These are phyloP conservation scores for Piper longum DNA, from an alignment of 164 flowering plant species.

Conservation along the genomic window DNA sequence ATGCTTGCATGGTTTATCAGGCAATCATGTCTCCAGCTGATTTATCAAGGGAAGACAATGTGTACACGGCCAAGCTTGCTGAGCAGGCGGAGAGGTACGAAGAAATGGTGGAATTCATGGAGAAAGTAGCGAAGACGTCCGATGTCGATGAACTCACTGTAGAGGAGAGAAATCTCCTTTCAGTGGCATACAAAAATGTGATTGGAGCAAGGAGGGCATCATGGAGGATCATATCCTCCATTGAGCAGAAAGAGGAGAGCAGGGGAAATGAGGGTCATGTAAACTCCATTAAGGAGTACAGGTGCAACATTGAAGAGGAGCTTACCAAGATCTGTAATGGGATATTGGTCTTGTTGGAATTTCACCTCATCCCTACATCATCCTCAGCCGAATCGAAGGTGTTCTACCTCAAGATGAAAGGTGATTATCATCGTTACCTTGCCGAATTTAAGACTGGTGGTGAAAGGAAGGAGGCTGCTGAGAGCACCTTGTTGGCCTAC, in stretches of 20 bases:
- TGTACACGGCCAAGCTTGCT: too few relatives aligned
- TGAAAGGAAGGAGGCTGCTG: slow-evolving; percentile 6
- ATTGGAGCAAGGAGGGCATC: slow-evolving; percentile 48
- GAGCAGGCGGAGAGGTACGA: not conserved
- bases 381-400: slow-evolving; percentile 45
- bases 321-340: slow-evolving; percentile 32
- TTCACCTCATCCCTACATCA: slow-evolving; percentile 47
- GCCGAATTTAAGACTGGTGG: slow-evolving; percentile 4
- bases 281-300: slow-evolving; percentile 39
- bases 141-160: slow-evolving; percentile 40
- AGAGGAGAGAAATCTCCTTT: slow-evolving; percentile 48
- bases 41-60: not conserved
- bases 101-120: slow-evolving; percentile 65
- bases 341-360: slow-evolving; percentile 44
- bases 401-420: slow-evolving; percentile 43
- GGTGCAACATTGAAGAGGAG: slow-evolving; percentile 42
- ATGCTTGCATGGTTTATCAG: too few relatives aligned
- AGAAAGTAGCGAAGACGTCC: slow-evolving; percentile 28
- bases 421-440: slow-evolving; percentile 3
- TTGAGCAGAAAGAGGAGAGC: slow-evolving; percentile 52
- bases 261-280: slow-evolving; percentile 44
- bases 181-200: slow-evolving; percentile 58
- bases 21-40: too few relatives aligned
- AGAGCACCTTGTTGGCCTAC: not conserved
- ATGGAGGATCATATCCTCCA: slow-evolving; percentile 52